Evolutionary conservation across 805 yeast genomes (phyloP).

Genomic region (Candida gorgasii): DNA sequence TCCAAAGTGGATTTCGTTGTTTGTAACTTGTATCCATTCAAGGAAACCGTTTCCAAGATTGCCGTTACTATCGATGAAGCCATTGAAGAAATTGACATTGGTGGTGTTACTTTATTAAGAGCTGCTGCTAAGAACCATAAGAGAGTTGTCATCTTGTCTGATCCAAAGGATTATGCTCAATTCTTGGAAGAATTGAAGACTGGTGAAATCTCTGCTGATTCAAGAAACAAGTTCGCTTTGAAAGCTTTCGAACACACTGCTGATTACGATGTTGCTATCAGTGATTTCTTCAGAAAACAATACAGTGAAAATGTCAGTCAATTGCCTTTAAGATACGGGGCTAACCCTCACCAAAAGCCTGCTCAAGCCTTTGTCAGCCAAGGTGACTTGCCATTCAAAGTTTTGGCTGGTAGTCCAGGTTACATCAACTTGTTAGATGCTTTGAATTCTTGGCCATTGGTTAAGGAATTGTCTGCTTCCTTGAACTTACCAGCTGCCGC

Average conservation of each 20-base stretch:
- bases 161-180: slow-evolving; percentile 88
- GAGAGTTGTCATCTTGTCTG: slow-evolving; percentile 92
- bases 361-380: slow-evolving; percentile 92
- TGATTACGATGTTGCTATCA: slow-evolving; percentile 91
- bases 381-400: slow-evolving; percentile 92
- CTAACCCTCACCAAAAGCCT: slow-evolving; percentile 98
- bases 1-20: slow-evolving; percentile 96
- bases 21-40: slow-evolving; percentile 97
- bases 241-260: slow-evolving; percentile 99
- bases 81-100: slow-evolving; percentile 97
- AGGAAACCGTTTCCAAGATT: slow-evolving; percentile 93
- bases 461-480: slow-evolving; percentile 92
- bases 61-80: slow-evolving; percentile 97
- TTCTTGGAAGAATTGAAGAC: slow-evolving; percentile 77
- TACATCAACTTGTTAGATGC: slow-evolving; percentile 97
- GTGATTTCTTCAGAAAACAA: slow-evolving; percentile 97
- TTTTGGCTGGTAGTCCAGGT: slow-evolving; percentile 93
- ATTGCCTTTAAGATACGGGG: slow-evolving; percentile 95
- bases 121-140: slow-evolving; percentile 99
- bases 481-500: slow-evolving; percentile 98
- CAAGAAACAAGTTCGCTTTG: slow-evolving; percentile 83
- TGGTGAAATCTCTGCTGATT: slow-evolving; percentile 70
- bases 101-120: slow-evolving; percentile 92
- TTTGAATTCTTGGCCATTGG: slow-evolving; percentile 97
- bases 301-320: slow-evolving; percentile 88